These are phyloP conservation scores for Zymoseptoria passerinii DNA, from an alignment of 2,329 filamentous ascomycete genomes.

Conservation along the genomic window DNA sequence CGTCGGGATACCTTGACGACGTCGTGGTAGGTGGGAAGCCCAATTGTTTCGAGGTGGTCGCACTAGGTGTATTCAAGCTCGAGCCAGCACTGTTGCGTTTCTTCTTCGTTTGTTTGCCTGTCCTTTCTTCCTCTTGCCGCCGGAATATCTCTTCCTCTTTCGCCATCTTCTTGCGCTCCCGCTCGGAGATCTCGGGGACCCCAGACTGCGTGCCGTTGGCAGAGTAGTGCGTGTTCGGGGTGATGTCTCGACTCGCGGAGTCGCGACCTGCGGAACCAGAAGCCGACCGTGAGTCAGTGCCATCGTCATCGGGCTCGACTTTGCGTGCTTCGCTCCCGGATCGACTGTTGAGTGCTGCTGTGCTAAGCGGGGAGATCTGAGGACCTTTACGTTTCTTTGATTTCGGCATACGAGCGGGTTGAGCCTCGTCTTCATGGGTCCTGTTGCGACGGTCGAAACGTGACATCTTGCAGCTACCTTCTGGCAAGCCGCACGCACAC, in stretches of 20 bases:
- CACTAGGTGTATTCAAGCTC: conserved; percentile 43
- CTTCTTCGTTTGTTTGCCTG: conserved; percentile 43
- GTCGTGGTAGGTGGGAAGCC: conserved; percentile 24
- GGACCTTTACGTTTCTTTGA: conserved; percentile 43
- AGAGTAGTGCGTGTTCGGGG: conserved; percentile 47
- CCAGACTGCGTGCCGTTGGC: conserved; percentile 35
- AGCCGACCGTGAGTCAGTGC: conserved; percentile 49
- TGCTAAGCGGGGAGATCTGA: conserved; percentile 48
- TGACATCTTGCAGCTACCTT: conserved; percentile 28
- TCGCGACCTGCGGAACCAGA: conserved; percentile 50
- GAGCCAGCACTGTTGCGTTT: conserved; percentile 51
- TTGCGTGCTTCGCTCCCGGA: conserved; percentile 51
- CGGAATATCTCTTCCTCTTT: conserved; percentile 56
- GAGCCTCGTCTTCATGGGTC: conserved; percentile 16
- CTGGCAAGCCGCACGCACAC: conserved; percentile 57
- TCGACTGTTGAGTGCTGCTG: conserved; percentile 48
- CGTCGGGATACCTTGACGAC: conserved; percentile 24
- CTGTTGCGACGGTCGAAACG: conserved; percentile 27
- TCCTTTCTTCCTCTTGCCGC: conserved; percentile 51
- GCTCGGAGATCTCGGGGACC: conserved; percentile 49
- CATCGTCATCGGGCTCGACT: conserved; percentile 45
- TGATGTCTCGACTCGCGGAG: conserved; percentile 53
- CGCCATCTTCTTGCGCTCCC: conserved; percentile 55
- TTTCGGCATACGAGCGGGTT: conserved; percentile 31
- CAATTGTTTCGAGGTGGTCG: conserved; percentile 36